Percentiles rank a stretch among this genome's conserved stretches.
phyloP scores from a whole-genome alignment of 2,329 filamentous ascomycete genomes.

The Xylariaceae sp. region DNA sequence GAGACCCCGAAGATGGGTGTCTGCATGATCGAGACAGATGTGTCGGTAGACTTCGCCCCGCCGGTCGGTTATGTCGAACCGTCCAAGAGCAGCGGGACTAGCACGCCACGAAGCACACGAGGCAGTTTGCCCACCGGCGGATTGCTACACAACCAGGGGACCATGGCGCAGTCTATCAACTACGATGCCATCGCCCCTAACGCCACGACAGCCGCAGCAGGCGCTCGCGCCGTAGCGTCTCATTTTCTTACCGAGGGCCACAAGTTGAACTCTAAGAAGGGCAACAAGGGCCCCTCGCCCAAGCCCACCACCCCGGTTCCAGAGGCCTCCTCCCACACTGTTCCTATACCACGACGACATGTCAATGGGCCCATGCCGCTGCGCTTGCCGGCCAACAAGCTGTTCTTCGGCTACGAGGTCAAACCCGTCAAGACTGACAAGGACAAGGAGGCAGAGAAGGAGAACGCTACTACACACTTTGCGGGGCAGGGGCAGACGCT shows the following conservation, averaged over 20 bases:
- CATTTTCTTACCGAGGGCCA: conserved; percentile 79
- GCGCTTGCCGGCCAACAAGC: conserved; percentile 76
- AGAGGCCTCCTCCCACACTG: conserved; percentile 42
- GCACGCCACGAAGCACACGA: conserved; percentile 67
- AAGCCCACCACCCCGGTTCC: conserved; percentile 68
- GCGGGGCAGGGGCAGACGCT: conserved; percentile 80
- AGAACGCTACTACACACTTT: conserved; percentile 67
- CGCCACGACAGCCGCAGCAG: conserved; percentile 57
- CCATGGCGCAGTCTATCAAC: conserved; percentile 98
- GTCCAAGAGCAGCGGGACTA: conserved; percentile 71
- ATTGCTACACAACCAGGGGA: conserved; percentile 74
- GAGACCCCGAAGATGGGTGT: conserved; percentile 77
- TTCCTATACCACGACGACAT: conserved; percentile 36
- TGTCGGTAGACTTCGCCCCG: conserved; percentile 91
- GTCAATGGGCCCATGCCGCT: conserved; percentile 82
- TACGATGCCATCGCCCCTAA: conserved; percentile 84
- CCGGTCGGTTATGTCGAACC: conserved; percentile 94
- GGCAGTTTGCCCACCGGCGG: conserved; percentile 65
- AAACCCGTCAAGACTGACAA: conserved; percentile 79
- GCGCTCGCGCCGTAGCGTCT: conserved; percentile 44
- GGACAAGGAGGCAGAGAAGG: conserved; percentile 61
- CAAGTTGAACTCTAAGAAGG: conserved; percentile 76
- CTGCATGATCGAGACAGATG: conserved; percentile 91
- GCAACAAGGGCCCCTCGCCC: conserved; percentile 66
- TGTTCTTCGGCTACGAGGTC: conserved; percentile 95